A percentile compares a stretch with the other conserved stretches of the same genome.
These are phyloP conservation scores for Chloromonas sp. DNA, from an alignment of 163 green algal genomes.

Conservation along the genomic window DNA sequence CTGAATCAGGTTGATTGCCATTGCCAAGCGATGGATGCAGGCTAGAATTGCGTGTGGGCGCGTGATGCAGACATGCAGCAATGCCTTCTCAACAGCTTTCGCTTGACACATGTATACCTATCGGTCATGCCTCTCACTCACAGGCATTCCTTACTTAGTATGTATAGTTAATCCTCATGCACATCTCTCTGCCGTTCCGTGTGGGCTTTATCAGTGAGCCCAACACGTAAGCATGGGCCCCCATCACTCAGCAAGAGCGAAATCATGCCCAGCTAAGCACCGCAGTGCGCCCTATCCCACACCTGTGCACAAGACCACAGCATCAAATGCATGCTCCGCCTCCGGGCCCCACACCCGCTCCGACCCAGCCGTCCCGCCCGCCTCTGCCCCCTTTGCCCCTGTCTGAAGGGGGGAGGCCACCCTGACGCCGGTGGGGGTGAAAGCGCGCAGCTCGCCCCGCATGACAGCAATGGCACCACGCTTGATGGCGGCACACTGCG, in stretches of 20 bases:
- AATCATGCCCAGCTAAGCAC: too few species aligned
- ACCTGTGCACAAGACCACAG: constrained; percentile 7
- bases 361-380: background rate
- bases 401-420: background rate
- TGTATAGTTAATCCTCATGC: too few species aligned
- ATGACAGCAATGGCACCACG: background rate
- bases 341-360: background rate
- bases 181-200: background rate
- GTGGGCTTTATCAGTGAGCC: background rate
- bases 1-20: too few species aligned
- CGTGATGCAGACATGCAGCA: too few species aligned
- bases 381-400: background rate
- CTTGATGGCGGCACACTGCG: background rate
- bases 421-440: background rate
- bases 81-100: too few species aligned
- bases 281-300: background rate
- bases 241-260: background rate
- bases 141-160: too few species aligned
- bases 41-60: too few species aligned
- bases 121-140: too few species aligned
- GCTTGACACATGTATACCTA: too few species aligned
- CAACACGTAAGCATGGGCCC: background rate
- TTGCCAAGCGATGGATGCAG: too few species aligned
- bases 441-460: constrained; percentile 4
- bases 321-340: background rate